phyloP scores from a whole-genome alignment of 805 yeast species.

The Peterozyma xylosa region DNA sequence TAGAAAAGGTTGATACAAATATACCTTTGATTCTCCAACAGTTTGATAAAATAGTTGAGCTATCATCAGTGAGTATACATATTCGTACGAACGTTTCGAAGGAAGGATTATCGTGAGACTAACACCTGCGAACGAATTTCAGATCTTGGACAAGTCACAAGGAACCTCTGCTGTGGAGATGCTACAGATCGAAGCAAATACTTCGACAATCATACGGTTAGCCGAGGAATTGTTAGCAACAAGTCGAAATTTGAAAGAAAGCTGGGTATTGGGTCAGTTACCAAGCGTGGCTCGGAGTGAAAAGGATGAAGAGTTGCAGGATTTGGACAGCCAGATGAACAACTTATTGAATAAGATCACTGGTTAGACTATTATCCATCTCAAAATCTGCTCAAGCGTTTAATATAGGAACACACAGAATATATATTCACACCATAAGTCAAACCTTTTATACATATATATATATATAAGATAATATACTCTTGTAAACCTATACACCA shows the following conservation, averaged over 20 bases:
- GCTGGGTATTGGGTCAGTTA: constrained; percentile 51
- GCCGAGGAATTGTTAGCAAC: constrained; percentile 45
- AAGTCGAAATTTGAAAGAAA: constrained; percentile 42
- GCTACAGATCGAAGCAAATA: constrained; percentile 46
- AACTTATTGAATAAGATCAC: no score
- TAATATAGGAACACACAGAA: no score
- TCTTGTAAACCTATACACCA: no score
- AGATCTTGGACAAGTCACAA: constrained; percentile 22
- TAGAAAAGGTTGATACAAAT: constrained; percentile 43
- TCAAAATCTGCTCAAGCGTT: no score
- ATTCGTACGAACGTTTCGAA: no score
- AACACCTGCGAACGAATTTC: neutral
- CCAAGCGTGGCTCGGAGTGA: constrained; percentile 19
- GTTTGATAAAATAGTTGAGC: constrained; percentile 45
- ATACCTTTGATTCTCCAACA: constrained; percentile 44
- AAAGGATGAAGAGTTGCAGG: neutral
- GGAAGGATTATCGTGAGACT: no score
- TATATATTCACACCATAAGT: no score
- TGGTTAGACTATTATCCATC: no score
- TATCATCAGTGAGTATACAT: constrained; percentile 23
- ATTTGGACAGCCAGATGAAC: no score
- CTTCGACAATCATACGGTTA: constrained; percentile 40
- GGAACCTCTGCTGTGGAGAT: constrained; percentile 42
- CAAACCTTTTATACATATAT: no score
- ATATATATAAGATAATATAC: no score